Percentiles rank a stretch among this genome's conserved stretches.
Conservation (phyloP, 2,329 filamentous ascomycete species). For the Hypoxylon sp. region DNA sequence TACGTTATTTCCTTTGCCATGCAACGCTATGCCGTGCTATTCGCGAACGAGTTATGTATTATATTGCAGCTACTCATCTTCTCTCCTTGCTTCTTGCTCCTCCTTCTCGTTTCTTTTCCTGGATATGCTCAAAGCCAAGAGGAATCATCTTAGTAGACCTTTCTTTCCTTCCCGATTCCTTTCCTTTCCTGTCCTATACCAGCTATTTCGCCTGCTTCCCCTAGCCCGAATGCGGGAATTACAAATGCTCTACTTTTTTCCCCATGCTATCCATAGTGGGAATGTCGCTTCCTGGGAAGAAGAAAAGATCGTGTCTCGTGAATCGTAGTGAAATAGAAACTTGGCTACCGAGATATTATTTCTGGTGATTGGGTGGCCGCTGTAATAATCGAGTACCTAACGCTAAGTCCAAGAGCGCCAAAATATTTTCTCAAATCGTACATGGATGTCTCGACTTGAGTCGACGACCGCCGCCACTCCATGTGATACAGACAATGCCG, state of each 20-base stretch:
- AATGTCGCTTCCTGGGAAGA: background rate
- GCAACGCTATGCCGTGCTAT: no score
- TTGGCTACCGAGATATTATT: background rate
- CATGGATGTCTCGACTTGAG: background rate
- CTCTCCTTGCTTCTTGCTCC: background rate
- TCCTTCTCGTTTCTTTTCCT: background rate
- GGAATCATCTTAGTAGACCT: background rate
- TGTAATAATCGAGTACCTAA: background rate
- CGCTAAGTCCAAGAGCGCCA: background rate
- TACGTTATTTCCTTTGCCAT: no score
- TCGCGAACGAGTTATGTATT: background rate
- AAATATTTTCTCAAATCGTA: background rate
- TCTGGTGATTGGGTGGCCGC: no score
- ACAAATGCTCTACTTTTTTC: background rate
- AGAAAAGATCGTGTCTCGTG: conserved; percentile 14
- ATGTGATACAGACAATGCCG: background rate
- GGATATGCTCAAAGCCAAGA: background rate
- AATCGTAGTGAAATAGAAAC: conserved; percentile 2
- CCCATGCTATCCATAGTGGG: background rate
- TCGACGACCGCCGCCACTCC: background rate
- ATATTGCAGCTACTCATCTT: background rate
- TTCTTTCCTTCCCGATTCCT: background rate
- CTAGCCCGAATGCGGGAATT: background rate
- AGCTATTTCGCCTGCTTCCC: background rate
- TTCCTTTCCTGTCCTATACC: background rate